Evolutionary conservation across 768 basidiomycete species (phyloP), one percentile per base, ranked within the genome.

Genomic region (Mycena maculata): DNA sequence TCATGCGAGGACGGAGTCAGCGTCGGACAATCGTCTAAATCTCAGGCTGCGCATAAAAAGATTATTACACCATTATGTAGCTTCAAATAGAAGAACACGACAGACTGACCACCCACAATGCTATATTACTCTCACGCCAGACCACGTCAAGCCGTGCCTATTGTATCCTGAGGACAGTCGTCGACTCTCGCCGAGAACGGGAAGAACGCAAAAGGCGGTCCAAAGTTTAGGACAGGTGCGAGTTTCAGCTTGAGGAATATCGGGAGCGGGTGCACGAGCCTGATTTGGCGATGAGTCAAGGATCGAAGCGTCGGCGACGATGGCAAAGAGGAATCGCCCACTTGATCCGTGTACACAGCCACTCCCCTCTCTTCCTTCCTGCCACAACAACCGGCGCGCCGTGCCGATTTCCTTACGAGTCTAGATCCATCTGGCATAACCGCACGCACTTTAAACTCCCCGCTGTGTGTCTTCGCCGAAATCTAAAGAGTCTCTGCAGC

Each of bases 1-100:
- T 33, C 50, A 53, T 54, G 36, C 23, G 53, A 25, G 53, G 53
- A 39, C 53, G 39, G 31, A 53, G 23, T 54, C 53, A 23, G 23
- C 53, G 22, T 39, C 23, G 36, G 53, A 39, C 53, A 54, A 54
- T 38, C 23, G 36, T 38, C 22, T 23, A 31, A 54, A 54, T 39
- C 36, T 38, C 53, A 54, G 36, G 36, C 53, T 54, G 23, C 23
- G 36, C 53, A 54, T 23, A 54, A 27, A 39, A 39, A n/a, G 36
- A 54, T 38, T 38, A 27, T 36, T 36, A 36, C 33, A 36, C 33
- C 33, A 13, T 13, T 13, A 36, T n/a, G n/a, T n/a, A 13, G 6
- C 33, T 36, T 13, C 8, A 36, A 36, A 36, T 36, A 6, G 33
- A 36, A 36, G 13, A 36, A 36, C 33, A 13, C n/a, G 33, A 36